Evolutionary conservation across 2,329 filamentous ascomycete species (phyloP).

Genomic region (Lojkania enalia): DNA sequence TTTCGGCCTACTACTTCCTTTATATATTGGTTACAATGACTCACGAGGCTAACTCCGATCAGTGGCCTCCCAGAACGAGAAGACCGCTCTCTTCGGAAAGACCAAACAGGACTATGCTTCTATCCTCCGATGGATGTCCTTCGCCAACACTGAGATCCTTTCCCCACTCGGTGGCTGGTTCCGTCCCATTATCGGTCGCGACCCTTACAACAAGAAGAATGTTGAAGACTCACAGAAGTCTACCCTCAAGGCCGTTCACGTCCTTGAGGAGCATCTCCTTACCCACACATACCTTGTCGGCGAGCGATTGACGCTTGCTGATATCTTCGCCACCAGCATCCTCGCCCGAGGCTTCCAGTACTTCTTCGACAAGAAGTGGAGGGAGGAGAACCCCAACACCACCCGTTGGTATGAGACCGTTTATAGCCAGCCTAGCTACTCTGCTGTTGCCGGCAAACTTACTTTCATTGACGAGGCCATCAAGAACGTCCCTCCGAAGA

Average conservation of each 20-base stretch:
- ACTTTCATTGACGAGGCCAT: slow-evolving; percentile 79
- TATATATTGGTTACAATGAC: slow-evolving; percentile 25
- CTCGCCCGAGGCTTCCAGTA: slow-evolving; percentile 87
- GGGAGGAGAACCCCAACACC: slow-evolving; percentile 78
- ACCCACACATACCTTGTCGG: slow-evolving; percentile 96
- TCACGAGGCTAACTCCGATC: slow-evolving; percentile 33
- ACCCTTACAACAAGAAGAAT: slow-evolving; percentile 96
- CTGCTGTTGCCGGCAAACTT: slow-evolving; percentile 73
- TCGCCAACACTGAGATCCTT: slow-evolving; percentile 87
- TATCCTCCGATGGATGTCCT: slow-evolving; percentile 98
- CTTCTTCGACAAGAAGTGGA: slow-evolving; percentile 92
- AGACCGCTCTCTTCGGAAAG: slow-evolving; percentile 98
- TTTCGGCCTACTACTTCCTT: slow-evolving; percentile 56
- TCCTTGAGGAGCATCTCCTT: slow-evolving; percentile 84
- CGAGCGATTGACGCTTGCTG: slow-evolving; percentile 95
- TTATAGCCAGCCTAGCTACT: slow-evolving; percentile 89
- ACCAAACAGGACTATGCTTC: slow-evolving; percentile 99
- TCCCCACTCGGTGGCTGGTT: slow-evolving; percentile 76
- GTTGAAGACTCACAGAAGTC: slow-evolving; percentile 78
- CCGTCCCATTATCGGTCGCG: slow-evolving; percentile 78
- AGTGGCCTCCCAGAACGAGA: slow-evolving; percentile 99
- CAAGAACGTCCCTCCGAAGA: slow-evolving; percentile 75
- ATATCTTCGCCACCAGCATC: slow-evolving; percentile 81
- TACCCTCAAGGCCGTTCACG: slow-evolving; percentile 67
- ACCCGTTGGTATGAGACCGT: slow-evolving; percentile 95